Percentiles rank a stretch among this genome's conserved stretches.
Conservation (phyloP, 345 rosid species). For the Syzygium jambos region DNA sequence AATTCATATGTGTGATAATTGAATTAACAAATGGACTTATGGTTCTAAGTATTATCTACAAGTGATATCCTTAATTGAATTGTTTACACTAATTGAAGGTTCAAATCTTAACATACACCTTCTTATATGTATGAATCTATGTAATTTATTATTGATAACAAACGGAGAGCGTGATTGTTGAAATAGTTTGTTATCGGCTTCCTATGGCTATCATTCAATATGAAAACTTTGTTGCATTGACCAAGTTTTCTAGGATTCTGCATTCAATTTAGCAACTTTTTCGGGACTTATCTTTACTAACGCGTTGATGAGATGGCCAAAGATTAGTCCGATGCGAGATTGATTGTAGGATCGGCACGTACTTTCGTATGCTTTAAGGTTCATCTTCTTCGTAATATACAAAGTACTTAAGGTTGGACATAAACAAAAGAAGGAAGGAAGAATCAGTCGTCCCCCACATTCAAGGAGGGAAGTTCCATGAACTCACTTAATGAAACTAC, state of each 20-base stretch:
- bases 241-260: neutral
- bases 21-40: no score
- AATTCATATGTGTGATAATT: no score
- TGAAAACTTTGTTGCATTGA: neutral
- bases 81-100: no score
- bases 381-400: neutral
- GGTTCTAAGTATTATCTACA: no score
- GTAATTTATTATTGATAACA: no score
- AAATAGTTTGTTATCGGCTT: no score
- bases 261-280: neutral
- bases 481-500: neutral
- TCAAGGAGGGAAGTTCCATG: neutral
- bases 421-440: neutral
- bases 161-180: no score
- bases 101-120: no score
- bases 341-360: neutral
- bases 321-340: neutral
- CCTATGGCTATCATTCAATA: neutral
- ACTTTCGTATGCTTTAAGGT: neutral
- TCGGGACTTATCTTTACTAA: neutral
- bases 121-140: no score
- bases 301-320: neutral
- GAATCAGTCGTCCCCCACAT: neutral
- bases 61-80: no score
- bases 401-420: neutral